Conservation (phyloP, 2,329 filamentous ascomycete genomes). For the Epichloe typhina region DNA sequence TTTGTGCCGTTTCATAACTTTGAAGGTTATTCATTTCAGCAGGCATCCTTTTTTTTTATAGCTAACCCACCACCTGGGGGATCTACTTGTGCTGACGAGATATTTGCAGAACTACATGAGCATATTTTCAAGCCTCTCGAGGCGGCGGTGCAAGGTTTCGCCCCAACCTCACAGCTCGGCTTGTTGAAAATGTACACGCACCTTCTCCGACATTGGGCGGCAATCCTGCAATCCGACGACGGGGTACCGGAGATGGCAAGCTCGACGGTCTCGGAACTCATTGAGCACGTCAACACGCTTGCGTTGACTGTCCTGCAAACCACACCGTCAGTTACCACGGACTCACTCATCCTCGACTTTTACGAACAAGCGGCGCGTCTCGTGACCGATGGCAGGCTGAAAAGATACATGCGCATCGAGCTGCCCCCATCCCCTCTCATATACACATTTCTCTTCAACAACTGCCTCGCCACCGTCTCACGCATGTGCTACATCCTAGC, state of each 20-base stretch:
- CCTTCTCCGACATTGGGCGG: constrained; percentile 49
- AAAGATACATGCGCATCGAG: constrained; percentile 47
- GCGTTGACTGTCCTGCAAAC: constrained; percentile 47
- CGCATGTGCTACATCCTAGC: constrained; percentile 58
- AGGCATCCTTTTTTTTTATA: no score
- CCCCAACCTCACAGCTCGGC: constrained; percentile 37
- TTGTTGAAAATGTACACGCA: constrained; percentile 55
- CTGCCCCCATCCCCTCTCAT: constrained; percentile 55
- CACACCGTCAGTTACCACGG: constrained; percentile 26
- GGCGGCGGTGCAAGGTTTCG: constrained; percentile 33
- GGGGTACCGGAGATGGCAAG: constrained; percentile 22
- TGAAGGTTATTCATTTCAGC: constrained; percentile 36
- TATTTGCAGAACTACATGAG: constrained; percentile 33
- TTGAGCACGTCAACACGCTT: constrained; percentile 40
- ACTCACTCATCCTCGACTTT: constrained; percentile 54
- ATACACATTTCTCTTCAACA: constrained; percentile 57
- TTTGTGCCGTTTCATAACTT: constrained; percentile 43
- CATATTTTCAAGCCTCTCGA: constrained; percentile 40
- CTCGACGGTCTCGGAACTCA: constrained; percentile 26
- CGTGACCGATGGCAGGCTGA: constrained; percentile 36
- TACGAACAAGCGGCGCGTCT: constrained; percentile 49
- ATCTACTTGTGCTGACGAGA: background rate
- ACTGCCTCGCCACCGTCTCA: constrained; percentile 49
- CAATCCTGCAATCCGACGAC: constrained; percentile 28
- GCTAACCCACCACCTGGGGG: no score